These are phyloP conservation scores for Potentilla sterilis DNA, from an alignment of 306 rosid species.

Conservation along the genomic window DNA sequence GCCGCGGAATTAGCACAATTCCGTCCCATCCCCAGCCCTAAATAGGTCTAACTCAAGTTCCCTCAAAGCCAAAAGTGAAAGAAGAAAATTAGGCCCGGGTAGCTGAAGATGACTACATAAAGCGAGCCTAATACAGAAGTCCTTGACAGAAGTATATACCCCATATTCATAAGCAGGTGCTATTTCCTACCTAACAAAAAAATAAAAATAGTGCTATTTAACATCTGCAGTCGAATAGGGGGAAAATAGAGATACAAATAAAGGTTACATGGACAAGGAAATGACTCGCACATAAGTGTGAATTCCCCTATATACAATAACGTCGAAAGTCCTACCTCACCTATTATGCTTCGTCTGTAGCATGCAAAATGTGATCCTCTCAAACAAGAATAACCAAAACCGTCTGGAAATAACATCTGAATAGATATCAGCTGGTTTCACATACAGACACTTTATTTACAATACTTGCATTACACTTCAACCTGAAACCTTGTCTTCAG, in stretches of 20 bases:
- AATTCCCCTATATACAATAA: slow-evolving; percentile 4
- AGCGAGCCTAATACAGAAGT: background rate
- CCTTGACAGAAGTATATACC: background rate
- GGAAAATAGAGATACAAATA: background rate
- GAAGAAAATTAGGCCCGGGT: too few relatives aligned
- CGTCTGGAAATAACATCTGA: background rate
- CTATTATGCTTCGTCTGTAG: background rate
- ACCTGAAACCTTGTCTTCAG: background rate
- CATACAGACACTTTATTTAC: background rate
- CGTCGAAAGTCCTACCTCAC: background rate
- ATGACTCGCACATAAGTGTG: background rate
- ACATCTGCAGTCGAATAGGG: background rate
- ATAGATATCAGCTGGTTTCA: background rate
- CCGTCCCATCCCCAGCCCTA: too few relatives aligned
- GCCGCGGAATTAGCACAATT: too few relatives aligned
- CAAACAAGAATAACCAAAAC: background rate
- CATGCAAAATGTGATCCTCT: background rate
- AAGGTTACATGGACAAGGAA: background rate
- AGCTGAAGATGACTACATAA: too few relatives aligned
- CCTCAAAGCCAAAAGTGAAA: too few relatives aligned
- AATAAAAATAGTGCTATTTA: background rate
- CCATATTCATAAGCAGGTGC: background rate
- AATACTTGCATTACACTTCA: slow-evolving; percentile 14
- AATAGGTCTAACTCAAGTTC: too few relatives aligned
- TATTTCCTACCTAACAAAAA: too few relatives aligned